A percentile compares a stretch with the other conserved stretches of the same genome.
Evolutionary conservation across 73 alveolate genomes (phyloP).

Genomic region (Tetrahymena elliotti): DNA sequence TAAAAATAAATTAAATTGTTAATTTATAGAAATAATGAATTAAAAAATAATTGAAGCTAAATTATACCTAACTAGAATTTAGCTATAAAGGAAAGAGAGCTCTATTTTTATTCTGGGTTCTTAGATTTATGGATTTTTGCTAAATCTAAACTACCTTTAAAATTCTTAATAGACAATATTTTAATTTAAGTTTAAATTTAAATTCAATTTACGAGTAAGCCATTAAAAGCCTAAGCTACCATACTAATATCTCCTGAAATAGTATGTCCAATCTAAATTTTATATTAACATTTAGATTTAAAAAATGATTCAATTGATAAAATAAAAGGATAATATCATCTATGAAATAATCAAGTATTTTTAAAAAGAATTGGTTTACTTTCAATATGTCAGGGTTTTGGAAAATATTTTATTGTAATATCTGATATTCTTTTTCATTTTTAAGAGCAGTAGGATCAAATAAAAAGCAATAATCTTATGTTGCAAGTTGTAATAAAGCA

Average conservation of each 20-base stretch:
- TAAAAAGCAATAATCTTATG: not conserved
- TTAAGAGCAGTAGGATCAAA: not conserved
- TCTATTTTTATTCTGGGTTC: not conserved
- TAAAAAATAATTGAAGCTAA: not conserved
- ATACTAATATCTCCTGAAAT: not conserved
- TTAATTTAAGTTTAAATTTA: not conserved
- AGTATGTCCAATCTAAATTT: not conserved
- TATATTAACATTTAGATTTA: not conserved
- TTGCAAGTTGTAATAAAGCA: not conserved
- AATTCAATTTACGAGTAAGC: not conserved
- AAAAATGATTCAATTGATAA: no score
- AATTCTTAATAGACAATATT: not conserved
- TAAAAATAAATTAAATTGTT: no score
- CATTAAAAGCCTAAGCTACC: not conserved
- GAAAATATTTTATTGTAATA: not conserved
- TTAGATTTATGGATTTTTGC: not conserved
- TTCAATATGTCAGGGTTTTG: not conserved
- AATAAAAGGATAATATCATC: no score
- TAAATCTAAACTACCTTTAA: not conserved
- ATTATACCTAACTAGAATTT: not conserved
- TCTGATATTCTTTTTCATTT: not conserved
- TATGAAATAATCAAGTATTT: no score
- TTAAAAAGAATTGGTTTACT: not conserved
- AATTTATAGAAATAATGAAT: not conserved
- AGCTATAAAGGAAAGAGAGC: not conserved